A percentile compares a stretch with the other conserved stretches of the same genome.
Evolutionary conservation across 352 stramenopile species (phyloP).

Genomic region (Globisporangium carolinianum): DNA sequence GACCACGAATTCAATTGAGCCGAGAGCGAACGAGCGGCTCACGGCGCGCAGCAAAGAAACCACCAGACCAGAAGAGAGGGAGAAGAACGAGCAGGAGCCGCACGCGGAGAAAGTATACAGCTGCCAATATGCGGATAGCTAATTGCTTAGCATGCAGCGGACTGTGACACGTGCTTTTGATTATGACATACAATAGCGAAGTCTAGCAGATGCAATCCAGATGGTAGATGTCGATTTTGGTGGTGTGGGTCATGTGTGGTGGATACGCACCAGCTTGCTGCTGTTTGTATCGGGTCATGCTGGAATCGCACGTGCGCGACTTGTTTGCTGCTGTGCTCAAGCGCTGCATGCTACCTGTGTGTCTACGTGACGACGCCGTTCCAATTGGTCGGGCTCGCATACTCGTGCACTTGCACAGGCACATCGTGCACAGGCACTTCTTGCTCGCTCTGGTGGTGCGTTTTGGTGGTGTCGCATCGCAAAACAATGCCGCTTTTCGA

Average conservation of each 20-base stretch:
- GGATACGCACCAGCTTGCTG: neutral
- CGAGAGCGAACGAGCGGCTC: neutral
- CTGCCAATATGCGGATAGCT: neutral
- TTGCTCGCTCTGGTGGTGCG: too few relatives aligned
- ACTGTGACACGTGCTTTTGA: neutral
- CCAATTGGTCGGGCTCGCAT: too few relatives aligned
- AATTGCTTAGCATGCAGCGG: neutral
- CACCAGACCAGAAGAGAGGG: slow-evolving; percentile 1
- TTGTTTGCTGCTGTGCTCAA: neutral
- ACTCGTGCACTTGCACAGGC: too few relatives aligned
- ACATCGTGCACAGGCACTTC: too few relatives aligned
- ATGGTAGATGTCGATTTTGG: neutral
- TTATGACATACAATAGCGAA: neutral
- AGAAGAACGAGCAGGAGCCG: slow-evolving; percentile 1
- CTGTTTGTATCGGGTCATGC: too few relatives aligned
- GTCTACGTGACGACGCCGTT: too few relatives aligned
- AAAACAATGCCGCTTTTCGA: too few relatives aligned
- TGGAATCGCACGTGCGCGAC: neutral
- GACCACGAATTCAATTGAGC: slow-evolving; percentile 17
- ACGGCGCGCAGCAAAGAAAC: slow-evolving; percentile 7
- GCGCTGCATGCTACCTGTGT: too few relatives aligned
- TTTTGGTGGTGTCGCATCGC: too few relatives aligned
- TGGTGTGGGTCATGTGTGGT: neutral
- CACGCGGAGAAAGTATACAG: slow-evolving; percentile 1
- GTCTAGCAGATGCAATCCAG: neutral